phyloP scores from a whole-genome alignment of 306 rosid species.

The Begonia masoniana region DNA sequence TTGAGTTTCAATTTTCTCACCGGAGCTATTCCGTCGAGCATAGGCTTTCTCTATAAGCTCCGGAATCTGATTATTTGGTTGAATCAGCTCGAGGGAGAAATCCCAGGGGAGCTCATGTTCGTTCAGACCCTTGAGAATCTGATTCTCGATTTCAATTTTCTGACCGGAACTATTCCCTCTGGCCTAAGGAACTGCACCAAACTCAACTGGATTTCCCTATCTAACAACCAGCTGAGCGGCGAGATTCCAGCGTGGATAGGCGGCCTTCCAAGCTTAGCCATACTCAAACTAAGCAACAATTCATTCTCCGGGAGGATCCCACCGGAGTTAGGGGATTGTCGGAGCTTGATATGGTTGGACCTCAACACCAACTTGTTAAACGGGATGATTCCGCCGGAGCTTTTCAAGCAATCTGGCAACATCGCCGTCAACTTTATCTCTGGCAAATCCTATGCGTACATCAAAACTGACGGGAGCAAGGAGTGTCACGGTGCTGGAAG shows the following conservation, averaged over 20 bases:
- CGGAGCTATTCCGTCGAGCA: constrained; percentile 41
- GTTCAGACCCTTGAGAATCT: constrained; percentile 48
- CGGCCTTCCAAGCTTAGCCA: constrained; percentile 35
- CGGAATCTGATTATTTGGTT: constrained; percentile 71
- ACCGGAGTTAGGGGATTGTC: constrained; percentile 46
- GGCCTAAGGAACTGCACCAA: constrained; percentile 51
- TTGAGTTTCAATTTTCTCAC: constrained; percentile 55
- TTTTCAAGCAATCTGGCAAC: constrained; percentile 49
- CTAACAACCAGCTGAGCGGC: constrained; percentile 43
- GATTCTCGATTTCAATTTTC: constrained; percentile 47
- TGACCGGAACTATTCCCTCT: constrained; percentile 45
- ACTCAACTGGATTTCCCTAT: constrained; percentile 53
- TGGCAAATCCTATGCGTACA: constrained; percentile 65
- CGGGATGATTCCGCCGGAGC: constrained; percentile 43
- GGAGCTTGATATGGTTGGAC: constrained; percentile 60
- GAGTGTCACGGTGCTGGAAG: constrained; percentile 79
- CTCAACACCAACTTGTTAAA: constrained; percentile 41
- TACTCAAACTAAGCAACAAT: constrained; percentile 61
- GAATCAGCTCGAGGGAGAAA: constrained; percentile 39
- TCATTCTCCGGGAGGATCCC: constrained; percentile 58
- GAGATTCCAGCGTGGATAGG: constrained; percentile 51
- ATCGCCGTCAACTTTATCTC: constrained; percentile 48
- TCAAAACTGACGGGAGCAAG: constrained; percentile 72
- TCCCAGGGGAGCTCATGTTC: constrained; percentile 38
- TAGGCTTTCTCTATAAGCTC: constrained; percentile 55